A percentile compares a stretch with the other conserved stretches of the same genome.
phyloP scores from a whole-genome alignment of 1,284 basidiomycete species.

The Malassezia equina region DNA sequence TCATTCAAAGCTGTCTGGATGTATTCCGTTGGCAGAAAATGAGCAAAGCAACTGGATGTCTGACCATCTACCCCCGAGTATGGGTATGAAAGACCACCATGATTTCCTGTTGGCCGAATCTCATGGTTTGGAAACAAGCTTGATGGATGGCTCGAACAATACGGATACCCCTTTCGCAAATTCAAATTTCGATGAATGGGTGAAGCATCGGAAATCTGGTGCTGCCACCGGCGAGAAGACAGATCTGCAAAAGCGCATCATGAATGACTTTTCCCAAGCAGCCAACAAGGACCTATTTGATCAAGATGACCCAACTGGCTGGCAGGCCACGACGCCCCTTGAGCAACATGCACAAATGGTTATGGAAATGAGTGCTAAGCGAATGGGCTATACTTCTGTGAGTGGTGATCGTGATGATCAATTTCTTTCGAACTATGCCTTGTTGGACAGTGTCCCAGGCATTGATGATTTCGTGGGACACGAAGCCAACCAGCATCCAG shows the following conservation, averaged over 20 bases:
- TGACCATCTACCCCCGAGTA: constrained; percentile 4
- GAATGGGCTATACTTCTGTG: constrained; percentile 16
- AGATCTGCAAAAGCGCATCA: constrained; percentile 20
- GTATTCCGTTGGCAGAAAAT: constrained; percentile 22
- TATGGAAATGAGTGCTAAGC: constrained; percentile 13
- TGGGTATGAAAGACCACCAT: not conserved
- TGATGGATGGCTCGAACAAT: not conserved
- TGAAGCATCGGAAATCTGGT: not conserved
- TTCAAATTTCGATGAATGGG: not conserved
- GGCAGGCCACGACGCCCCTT: constrained; percentile 5
- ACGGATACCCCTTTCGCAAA: not conserved
- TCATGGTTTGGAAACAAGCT: not conserved
- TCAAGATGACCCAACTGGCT: constrained; percentile 9
- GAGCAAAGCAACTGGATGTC: not conserved
- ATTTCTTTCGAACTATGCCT: constrained; percentile 20
- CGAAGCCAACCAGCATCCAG: constrained; percentile 43
- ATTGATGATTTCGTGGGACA: constrained; percentile 42
- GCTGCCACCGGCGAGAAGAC: not conserved
- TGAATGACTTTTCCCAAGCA: constrained; percentile 32
- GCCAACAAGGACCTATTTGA: constrained; percentile 38
- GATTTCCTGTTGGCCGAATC: not conserved
- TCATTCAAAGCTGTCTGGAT: constrained; percentile 27
- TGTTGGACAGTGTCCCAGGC: constrained; percentile 42
- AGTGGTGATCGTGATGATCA: constrained; percentile 33
- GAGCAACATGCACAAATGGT: constrained; percentile 15